Conservation (phyloP, 768 basidiomycete species). For the Hygrophorus russula region DNA sequence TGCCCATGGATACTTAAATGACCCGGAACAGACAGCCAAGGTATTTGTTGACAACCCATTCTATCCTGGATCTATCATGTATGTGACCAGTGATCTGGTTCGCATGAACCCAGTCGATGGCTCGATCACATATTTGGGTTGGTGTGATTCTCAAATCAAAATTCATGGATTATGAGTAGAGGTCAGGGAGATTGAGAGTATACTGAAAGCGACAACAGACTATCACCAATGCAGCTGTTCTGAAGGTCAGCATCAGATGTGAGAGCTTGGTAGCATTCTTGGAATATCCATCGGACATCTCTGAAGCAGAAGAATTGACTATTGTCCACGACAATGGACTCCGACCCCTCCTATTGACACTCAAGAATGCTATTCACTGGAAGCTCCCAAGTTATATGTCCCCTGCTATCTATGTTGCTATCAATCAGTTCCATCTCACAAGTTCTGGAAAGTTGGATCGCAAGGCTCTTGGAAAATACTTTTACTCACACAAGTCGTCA, state of each 20-base stretch:
- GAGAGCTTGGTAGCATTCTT: neutral
- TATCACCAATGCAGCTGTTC: neutral
- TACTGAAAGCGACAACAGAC: neutral
- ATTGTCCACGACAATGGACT: neutral
- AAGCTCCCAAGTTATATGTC: conserved; percentile 1
- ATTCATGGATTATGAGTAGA: conserved; percentile 1
- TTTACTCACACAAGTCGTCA: neutral
- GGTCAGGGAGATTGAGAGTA: neutral
- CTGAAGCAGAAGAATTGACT: neutral
- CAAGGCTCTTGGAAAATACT: neutral
- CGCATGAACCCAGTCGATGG: too few species aligned
- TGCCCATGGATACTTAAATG: too few species aligned
- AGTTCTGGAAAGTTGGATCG: neutral
- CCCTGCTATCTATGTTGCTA: neutral
- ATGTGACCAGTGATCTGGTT: too few species aligned
- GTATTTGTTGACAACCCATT: too few species aligned
- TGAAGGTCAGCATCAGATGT: neutral
- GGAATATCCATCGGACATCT: neutral
- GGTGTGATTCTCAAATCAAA: too few species aligned
- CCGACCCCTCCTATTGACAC: neutral
- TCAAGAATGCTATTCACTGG: neutral
- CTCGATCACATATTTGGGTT: too few species aligned
- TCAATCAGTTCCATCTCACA: conserved; percentile 2
- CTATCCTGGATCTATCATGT: too few species aligned
- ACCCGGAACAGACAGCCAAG: too few species aligned